A percentile compares a stretch with the other conserved stretches of the same genome.
Conservation (phyloP, 2,329 filamentous ascomycete genomes). For the Colletotrichum endophyticum region DNA sequence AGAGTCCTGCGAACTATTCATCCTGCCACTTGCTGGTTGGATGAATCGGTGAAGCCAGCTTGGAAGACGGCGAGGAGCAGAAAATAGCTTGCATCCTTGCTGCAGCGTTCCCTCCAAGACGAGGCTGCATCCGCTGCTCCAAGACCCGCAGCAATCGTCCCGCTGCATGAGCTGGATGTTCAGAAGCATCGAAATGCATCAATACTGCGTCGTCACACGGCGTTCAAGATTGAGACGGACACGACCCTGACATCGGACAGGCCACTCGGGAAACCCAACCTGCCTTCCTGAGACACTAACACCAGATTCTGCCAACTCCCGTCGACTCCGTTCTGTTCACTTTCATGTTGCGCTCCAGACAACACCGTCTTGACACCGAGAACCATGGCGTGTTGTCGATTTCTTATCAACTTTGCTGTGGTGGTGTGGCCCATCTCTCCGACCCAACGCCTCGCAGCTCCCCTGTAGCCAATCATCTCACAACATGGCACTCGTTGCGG, state of each 20-base stretch:
- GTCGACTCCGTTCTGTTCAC: not conserved
- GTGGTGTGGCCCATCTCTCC: constrained; percentile 22
- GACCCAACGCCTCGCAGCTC: constrained; percentile 23
- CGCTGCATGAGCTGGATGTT: not conserved
- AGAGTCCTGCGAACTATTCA: not conserved
- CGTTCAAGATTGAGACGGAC: not conserved
- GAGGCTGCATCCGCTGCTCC: not conserved
- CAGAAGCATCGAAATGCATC: not conserved
- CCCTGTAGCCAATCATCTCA: constrained; percentile 32
- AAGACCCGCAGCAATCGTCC: not conserved
- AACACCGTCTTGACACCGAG: not conserved
- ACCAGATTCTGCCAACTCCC: constrained; percentile 15
- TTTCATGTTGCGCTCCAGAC: not conserved
- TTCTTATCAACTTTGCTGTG: not conserved
- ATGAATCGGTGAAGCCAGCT: not conserved
- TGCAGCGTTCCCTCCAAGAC: not conserved
- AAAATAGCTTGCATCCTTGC: not conserved
- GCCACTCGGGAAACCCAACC: not conserved
- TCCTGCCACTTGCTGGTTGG: not conserved
- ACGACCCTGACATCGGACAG: not conserved
- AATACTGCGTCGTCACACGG: not conserved
- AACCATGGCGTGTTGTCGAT: constrained; percentile 1
- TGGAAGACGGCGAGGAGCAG: not conserved
- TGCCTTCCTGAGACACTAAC: not conserved
- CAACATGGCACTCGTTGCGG: constrained; percentile 26